phyloP scores from a whole-genome alignment of 2,329 filamentous ascomycete species.

The Fusarium sp. region DNA sequence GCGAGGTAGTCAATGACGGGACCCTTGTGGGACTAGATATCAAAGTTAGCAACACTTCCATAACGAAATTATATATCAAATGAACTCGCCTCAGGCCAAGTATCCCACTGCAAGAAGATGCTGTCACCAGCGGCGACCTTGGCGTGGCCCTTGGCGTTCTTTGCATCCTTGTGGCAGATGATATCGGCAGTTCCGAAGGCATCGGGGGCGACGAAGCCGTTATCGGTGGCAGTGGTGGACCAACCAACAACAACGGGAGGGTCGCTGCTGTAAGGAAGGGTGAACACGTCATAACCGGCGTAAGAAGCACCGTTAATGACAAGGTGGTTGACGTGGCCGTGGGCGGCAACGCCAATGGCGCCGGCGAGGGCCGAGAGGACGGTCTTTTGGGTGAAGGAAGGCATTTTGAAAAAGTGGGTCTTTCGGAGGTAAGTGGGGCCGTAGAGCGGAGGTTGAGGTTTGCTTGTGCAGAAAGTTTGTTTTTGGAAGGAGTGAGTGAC shows the following conservation, averaged over 20 bases:
- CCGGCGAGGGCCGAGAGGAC: conserved; percentile 41
- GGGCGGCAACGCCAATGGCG: conserved; percentile 41
- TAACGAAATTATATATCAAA: neutral
- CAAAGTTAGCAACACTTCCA: neutral
- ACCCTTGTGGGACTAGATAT: conserved; percentile 50
- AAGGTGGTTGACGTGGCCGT: conserved; percentile 44
- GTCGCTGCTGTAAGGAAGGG: conserved; percentile 27
- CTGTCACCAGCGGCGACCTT: conserved; percentile 52
- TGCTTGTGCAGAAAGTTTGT: conserved; percentile 1
- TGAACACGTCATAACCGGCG: conserved; percentile 38
- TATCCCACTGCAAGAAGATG: conserved; percentile 54
- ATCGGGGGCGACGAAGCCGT: conserved; percentile 59
- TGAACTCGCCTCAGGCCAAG: conserved; percentile 49
- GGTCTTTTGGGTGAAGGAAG: conserved; percentile 42
- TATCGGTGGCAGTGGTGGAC: conserved; percentile 54
- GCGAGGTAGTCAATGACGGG: conserved; percentile 72
- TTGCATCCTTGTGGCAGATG: conserved; percentile 56
- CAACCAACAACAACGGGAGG: conserved; percentile 48
- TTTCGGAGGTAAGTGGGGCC: conserved; percentile 13
- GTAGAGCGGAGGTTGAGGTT: neutral
- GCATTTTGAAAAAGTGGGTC: conserved; percentile 36
- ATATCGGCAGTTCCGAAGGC: conserved; percentile 53
- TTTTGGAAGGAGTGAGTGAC: conserved; percentile 16
- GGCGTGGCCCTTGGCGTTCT: conserved; percentile 51
- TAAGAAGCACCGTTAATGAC: conserved; percentile 40